phyloP scores from a whole-genome alignment of 2,329 filamentous ascomycete species.

The Venturia nashicola region DNA sequence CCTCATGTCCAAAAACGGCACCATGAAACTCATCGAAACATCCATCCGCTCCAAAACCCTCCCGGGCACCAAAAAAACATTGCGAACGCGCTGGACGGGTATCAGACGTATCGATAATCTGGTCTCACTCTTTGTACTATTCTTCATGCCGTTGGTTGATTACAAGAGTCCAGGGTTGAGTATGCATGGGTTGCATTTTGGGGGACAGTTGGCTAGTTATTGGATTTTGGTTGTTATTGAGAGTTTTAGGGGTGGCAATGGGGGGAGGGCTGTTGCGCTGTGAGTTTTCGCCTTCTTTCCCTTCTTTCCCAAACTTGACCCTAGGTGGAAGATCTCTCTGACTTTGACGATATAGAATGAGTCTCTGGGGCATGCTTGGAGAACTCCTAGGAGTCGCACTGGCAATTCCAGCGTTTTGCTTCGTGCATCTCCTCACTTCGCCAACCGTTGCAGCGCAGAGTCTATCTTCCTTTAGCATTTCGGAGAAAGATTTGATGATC shows the following conservation, averaged over 20 bases:
- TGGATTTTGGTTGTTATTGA: neutral
- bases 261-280: neutral
- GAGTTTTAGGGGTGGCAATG: neutral
- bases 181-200: neutral
- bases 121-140: neutral
- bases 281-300: neutral
- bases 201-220: neutral
- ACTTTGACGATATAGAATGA: neutral
- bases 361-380: neutral
- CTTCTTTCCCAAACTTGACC: neutral
- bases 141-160: slow-evolving; percentile 1
- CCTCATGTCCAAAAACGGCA: neutral
- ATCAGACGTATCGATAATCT: neutral
- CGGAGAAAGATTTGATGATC: neutral
- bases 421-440: neutral
- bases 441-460: neutral
- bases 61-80: neutral
- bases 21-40: neutral
- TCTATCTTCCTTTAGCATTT: neutral
- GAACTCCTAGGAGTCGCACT: neutral
- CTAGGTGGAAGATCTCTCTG: no score
- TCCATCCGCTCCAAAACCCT: neutral
- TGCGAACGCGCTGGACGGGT: neutral
- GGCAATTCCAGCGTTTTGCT: neutral
- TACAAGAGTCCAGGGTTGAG: neutral